A percentile compares a stretch with the other conserved stretches of the same genome.
phyloP scores from a whole-genome alignment of 2,329 filamentous ascomycete species.

The Monosporascus cannonballus region DNA sequence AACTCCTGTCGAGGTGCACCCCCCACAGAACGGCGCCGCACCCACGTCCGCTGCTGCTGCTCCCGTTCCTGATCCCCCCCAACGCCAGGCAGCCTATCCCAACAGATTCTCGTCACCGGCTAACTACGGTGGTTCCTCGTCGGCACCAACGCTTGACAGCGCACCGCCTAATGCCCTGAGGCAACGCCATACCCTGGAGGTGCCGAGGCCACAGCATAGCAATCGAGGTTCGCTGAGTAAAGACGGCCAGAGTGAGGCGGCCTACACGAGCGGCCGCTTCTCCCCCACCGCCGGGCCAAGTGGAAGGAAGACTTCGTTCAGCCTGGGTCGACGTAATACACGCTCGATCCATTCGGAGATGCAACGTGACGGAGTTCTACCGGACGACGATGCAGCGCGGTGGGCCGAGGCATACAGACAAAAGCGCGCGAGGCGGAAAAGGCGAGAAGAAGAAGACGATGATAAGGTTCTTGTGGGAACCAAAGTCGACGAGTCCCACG shows the following conservation, averaged over 20 bases:
- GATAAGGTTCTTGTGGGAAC: slow-evolving; percentile 93
- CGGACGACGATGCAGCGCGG: slow-evolving; percentile 83
- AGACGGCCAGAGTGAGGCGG: slow-evolving; percentile 47
- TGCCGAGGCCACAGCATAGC: slow-evolving; percentile 62
- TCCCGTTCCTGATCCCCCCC: slow-evolving; percentile 22
- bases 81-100: slow-evolving; percentile 27
- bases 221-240: slow-evolving; percentile 63
- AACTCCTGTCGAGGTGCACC: slow-evolving; percentile 25
- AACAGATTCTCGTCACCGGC: slow-evolving; percentile 63
- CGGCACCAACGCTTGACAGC: slow-evolving; percentile 42
- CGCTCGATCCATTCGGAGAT: slow-evolving; percentile 80
- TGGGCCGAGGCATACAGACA: slow-evolving; percentile 93
- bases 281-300: slow-evolving; percentile 59
- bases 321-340: slow-evolving; percentile 71
- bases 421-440: slow-evolving; percentile 82
- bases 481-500: slow-evolving; percentile 95
- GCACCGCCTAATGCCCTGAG: slow-evolving; percentile 53
- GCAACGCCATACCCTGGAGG: slow-evolving; percentile 84
- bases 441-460: slow-evolving; percentile 82
- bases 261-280: slow-evolving; percentile 71
- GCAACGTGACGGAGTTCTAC: slow-evolving; percentile 74
- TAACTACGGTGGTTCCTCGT: slow-evolving; percentile 39
- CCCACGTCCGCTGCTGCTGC: slow-evolving; percentile 14
- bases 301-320: slow-evolving; percentile 74
- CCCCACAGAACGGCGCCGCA: slow-evolving; percentile 22